Percentiles rank a stretch among this genome's conserved stretches.
These are phyloP conservation scores for Solanum hybrid DNA, from an alignment of 305 asterid genomes.

Conservation along the genomic window DNA sequence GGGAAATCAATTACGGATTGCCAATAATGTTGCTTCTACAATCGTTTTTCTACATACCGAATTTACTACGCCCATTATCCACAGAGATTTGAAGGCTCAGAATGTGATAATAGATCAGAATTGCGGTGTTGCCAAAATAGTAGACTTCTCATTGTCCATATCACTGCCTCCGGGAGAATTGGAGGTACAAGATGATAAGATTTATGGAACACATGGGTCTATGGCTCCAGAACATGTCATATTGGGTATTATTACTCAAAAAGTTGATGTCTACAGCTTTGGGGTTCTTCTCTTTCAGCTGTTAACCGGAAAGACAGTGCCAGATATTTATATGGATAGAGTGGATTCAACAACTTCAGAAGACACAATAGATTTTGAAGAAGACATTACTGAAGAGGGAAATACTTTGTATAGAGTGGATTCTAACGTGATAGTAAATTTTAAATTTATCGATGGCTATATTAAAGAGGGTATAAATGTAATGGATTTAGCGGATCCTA, in stretches of 20 bases:
- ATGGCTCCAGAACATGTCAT: background rate
- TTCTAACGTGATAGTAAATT: no score
- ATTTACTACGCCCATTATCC: slow-evolving; percentile 8
- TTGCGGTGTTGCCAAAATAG: background rate
- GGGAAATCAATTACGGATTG: background rate
- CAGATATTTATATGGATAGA: background rate
- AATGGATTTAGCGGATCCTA: no score
- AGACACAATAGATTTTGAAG: no score
- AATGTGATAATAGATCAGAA: background rate
- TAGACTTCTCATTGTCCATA: background rate
- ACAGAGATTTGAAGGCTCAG: background rate
- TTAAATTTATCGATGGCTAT: no score
- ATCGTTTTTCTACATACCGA: slow-evolving; percentile 3
- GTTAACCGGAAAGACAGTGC: background rate
- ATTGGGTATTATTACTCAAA: background rate
- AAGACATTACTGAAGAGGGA: no score
- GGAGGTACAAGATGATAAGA: background rate
- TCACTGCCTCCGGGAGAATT: background rate
- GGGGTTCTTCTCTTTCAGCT: background rate
- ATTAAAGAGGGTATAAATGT: no score
- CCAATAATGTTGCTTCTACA: background rate
- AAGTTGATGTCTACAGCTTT: background rate
- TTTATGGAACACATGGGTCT: background rate
- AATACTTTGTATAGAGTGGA: no score
- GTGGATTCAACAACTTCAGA: no score